phyloP scores from a whole-genome alignment of 495 filamentous ascomycete genomes.

The Penicillium bovifimosum region DNA sequence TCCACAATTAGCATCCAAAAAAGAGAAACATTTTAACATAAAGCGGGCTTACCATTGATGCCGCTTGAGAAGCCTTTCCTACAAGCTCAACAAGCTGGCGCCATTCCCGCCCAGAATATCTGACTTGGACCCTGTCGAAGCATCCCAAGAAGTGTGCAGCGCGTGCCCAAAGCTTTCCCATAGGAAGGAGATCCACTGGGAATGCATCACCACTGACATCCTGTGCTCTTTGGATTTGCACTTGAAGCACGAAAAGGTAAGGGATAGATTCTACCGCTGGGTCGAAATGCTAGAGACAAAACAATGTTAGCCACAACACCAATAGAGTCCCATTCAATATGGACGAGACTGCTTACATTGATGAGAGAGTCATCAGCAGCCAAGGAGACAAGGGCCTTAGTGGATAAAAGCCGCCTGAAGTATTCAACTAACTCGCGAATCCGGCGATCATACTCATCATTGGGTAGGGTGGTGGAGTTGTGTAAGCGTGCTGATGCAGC shows the following conservation, averaged over 20 bases:
- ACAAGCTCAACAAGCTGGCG: slow-evolving; percentile 46
- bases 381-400: slow-evolving; percentile 12
- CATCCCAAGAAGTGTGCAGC: slow-evolving; percentile 41
- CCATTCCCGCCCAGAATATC: slow-evolving; percentile 54
- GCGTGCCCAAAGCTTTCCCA: slow-evolving; percentile 43
- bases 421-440: slow-evolving; percentile 26
- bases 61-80: slow-evolving; percentile 33
- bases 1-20: slow-evolving; percentile 10
- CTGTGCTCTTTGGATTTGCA: slow-evolving; percentile 28
- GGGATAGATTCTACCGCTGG: slow-evolving; percentile 39
- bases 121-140: slow-evolving; percentile 55
- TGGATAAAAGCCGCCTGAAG: slow-evolving; percentile 17
- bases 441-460: slow-evolving; percentile 27
- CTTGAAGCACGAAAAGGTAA: slow-evolving; percentile 37
- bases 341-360: slow-evolving; percentile 23
- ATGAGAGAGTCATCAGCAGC: slow-evolving; percentile 18
- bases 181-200: slow-evolving; percentile 26
- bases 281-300: slow-evolving; percentile 31
- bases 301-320: background rate
- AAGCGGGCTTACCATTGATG: slow-evolving; percentile 36
- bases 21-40: background rate
- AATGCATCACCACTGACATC: slow-evolving; percentile 15
- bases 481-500: slow-evolving; percentile 12
- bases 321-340: background rate
- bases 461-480: slow-evolving; percentile 1